Percentiles rank a stretch among this genome's conserved stretches.
Evolutionary conservation across 2,329 filamentous ascomycete species (phyloP).

Genomic region (Penicillium polonicum): DNA sequence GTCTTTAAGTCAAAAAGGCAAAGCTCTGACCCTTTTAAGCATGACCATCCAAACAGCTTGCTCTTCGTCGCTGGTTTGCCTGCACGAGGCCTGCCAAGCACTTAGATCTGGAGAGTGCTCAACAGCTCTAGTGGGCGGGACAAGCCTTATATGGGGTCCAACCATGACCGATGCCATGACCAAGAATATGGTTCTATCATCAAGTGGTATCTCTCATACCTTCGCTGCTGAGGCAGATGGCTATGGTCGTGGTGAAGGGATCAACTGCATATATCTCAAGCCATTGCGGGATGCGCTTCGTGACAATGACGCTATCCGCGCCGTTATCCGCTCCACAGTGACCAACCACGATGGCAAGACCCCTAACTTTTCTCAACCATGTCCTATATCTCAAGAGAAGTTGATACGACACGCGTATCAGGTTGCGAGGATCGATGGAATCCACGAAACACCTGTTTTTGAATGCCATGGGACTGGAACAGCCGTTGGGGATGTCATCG

Average conservation of each 20-base stretch:
- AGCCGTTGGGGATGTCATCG: constrained; percentile 17
- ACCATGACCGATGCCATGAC: constrained; percentile 23
- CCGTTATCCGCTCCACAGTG: constrained; percentile 34
- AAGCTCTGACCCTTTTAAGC: constrained; percentile 13
- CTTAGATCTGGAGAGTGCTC: constrained; percentile 23
- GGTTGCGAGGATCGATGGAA: constrained; percentile 2
- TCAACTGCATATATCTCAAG: constrained; percentile 51
- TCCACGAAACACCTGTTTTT: constrained; percentile 16
- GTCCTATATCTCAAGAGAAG: constrained; percentile 13
- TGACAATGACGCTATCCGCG: constrained; percentile 40
- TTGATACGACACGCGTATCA: constrained; percentile 1
- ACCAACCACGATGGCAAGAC: constrained; percentile 33
- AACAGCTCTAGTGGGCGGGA: constrained; percentile 37
- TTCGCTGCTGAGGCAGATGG: constrained; percentile 51
- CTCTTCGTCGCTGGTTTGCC: constrained; percentile 41
- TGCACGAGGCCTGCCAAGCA: constrained; percentile 29
- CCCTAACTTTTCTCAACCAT: constrained; percentile 18
- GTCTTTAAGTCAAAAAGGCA: background rate
- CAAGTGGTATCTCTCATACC: constrained; percentile 48
- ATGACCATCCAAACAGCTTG: constrained; percentile 43
- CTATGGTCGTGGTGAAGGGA: constrained; percentile 52
- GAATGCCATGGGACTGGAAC: constrained; percentile 25
- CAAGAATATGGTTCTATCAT: constrained; percentile 36
- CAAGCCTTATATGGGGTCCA: constrained; percentile 34
- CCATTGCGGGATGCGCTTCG: constrained; percentile 45